These are phyloP conservation scores for Tolypocladium pustulatum DNA, from an alignment of 2,329 filamentous ascomycete genomes.

Conservation along the genomic window DNA sequence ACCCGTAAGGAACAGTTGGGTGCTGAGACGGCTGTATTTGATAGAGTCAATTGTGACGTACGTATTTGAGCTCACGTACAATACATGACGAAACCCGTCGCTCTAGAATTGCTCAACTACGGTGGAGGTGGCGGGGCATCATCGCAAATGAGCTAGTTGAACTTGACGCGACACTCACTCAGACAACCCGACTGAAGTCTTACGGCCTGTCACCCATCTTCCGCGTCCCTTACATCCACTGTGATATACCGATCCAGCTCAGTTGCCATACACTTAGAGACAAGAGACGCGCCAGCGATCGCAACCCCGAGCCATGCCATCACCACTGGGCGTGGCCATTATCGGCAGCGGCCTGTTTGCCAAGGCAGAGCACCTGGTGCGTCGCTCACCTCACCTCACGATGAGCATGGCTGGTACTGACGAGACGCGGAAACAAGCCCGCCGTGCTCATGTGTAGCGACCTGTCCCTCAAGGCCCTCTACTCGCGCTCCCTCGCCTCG, in stretches of 20 bases:
- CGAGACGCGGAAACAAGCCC: constrained; percentile 25
- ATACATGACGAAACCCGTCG: too few species aligned
- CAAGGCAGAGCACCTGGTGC: constrained; percentile 45
- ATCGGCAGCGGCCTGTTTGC: constrained; percentile 55
- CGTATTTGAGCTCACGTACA: too few species aligned
- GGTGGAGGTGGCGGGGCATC: not conserved
- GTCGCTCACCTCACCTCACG: constrained; percentile 4
- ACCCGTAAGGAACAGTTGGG: too few species aligned
- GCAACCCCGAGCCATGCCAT: constrained; percentile 13
- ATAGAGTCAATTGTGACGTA: too few species aligned
- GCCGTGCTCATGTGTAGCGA: constrained; percentile 42
- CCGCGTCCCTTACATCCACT: too few species aligned
- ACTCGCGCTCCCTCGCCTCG: constrained; percentile 50
- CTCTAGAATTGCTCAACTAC: not conserved
- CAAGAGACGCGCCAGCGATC: not conserved
- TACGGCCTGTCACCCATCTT: not conserved
- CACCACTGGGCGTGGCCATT: constrained; percentile 42
- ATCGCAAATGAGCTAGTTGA: not conserved
- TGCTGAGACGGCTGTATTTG: too few species aligned
- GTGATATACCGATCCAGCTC: not conserved
- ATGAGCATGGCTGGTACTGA: not conserved
- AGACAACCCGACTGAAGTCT: too few species aligned
- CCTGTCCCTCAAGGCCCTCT: constrained; percentile 52
- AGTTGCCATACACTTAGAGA: not conserved
- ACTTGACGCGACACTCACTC: not conserved